A percentile compares a stretch with the other conserved stretches of the same genome.
phyloP scores from a whole-genome alignment of 305 asterid species.

The Rubia peregrina region DNA sequence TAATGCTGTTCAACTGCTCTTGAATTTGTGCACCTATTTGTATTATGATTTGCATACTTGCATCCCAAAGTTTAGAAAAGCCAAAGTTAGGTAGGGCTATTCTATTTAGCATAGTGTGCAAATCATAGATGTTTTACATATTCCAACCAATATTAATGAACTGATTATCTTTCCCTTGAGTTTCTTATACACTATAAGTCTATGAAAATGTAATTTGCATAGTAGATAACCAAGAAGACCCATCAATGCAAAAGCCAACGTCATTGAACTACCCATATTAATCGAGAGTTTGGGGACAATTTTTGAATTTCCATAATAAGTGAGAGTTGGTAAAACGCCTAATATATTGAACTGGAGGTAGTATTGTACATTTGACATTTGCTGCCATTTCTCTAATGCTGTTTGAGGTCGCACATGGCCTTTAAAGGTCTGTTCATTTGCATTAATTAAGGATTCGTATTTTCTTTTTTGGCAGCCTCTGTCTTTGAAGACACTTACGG shows the following conservation, averaged over 20 bases:
- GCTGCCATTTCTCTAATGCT: conserved; percentile 3
- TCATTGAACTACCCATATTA: not conserved
- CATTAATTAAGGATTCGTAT: not conserved
- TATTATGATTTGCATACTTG: not conserved
- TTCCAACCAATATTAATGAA: not conserved
- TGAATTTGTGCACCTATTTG: too few relatives aligned
- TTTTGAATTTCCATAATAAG: not conserved
- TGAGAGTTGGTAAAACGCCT: not conserved
- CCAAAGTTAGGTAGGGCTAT: not conserved
- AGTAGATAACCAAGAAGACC: not conserved
- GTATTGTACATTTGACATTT: not conserved
- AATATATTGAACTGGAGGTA: not conserved
- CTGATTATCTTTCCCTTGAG: not conserved
- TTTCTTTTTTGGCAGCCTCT: conserved; percentile 61
- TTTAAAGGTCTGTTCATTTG: not conserved
- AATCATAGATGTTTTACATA: not conserved
- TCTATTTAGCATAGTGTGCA: not conserved
- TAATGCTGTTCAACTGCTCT: not conserved
- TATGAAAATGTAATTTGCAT: not conserved
- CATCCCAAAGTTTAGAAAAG: too few relatives aligned
- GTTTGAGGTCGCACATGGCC: not conserved
- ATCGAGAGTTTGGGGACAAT: not conserved
- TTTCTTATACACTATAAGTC: too few relatives aligned
- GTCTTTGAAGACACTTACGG: conserved; percentile 69
- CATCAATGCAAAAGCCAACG: not conserved